These are phyloP conservation scores for Rhizopogon rudus DNA, from an alignment of 768 basidiomycete species.

Conservation along the genomic window DNA sequence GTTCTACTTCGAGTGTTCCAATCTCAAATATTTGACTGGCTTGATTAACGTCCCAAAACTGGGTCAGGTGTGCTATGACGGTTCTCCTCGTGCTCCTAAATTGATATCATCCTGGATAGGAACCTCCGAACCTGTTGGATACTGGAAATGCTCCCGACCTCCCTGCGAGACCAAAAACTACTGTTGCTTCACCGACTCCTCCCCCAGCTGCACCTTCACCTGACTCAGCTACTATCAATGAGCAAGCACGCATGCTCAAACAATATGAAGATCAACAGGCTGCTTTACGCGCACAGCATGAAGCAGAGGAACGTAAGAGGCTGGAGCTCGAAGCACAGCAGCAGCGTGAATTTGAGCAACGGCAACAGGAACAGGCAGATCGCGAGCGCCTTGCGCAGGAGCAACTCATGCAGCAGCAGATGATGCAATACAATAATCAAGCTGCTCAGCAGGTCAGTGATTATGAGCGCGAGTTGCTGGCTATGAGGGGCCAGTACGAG, in stretches of 20 bases:
- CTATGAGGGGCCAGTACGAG: slow-evolving; percentile 95
- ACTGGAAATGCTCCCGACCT: slow-evolving; percentile 80
- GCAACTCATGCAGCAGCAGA: slow-evolving; percentile 77
- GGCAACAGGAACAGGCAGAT: slow-evolving; percentile 85
- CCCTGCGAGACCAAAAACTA: slow-evolving; percentile 71
- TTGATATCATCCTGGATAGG: slow-evolving; percentile 41
- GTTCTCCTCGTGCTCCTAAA: background rate
- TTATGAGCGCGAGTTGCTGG: slow-evolving; percentile 85
- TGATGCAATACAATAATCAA: slow-evolving; percentile 77
- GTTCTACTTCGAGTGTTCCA: slow-evolving; percentile 98
- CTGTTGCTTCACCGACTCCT: slow-evolving; percentile 50
- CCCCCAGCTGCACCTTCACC: slow-evolving; percentile 71
- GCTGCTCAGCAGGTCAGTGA: slow-evolving; percentile 73
- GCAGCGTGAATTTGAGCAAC: slow-evolving; percentile 84
- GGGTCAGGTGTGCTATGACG: slow-evolving; percentile 55
- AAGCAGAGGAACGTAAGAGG: slow-evolving; percentile 79
- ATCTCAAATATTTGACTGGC: slow-evolving; percentile 95
- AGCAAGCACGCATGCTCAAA: slow-evolving; percentile 92
- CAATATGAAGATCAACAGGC: slow-evolving; percentile 95
- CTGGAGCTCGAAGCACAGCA: slow-evolving; percentile 73
- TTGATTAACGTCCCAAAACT: slow-evolving; percentile 98
- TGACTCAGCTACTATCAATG: slow-evolving; percentile 67
- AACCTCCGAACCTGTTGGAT: slow-evolving; percentile 93
- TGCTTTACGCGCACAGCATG: slow-evolving; percentile 75
- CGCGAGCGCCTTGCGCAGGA: slow-evolving; percentile 86